These are phyloP conservation scores for Rhodamnia rubescens DNA, from an alignment of 345 rosid genomes.

Conservation along the genomic window DNA sequence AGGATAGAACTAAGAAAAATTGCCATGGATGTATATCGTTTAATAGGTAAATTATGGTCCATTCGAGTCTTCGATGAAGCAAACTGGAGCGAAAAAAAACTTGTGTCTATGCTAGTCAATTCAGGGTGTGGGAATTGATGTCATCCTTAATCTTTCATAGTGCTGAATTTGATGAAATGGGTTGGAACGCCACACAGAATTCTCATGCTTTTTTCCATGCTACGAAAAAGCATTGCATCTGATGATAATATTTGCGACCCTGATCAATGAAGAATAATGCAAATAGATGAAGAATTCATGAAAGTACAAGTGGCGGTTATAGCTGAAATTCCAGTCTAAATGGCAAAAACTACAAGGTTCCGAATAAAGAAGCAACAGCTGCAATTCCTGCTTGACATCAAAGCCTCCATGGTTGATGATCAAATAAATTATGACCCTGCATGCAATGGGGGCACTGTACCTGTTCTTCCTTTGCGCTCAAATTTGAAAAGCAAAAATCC, in stretches of 20 bases:
- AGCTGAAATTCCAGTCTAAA: neutral
- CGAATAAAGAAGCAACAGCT: neutral
- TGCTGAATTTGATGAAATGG: neutral
- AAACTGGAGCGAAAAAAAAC: neutral
- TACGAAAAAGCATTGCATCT: neutral
- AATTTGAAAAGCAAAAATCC: neutral
- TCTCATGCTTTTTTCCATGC: neutral
- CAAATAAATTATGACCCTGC: neutral
- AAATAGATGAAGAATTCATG: neutral
- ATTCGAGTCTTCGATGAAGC: neutral
- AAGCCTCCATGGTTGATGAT: neutral
- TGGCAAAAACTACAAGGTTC: neutral
- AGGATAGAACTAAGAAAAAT: neutral
- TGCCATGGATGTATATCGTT: neutral
- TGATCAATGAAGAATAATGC: neutral
- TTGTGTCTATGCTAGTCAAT: neutral
- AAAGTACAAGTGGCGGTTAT: neutral
- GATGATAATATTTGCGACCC: neutral
- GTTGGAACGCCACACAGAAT: neutral
- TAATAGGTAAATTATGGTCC: neutral
- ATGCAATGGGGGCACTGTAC: neutral
- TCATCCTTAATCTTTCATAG: neutral
- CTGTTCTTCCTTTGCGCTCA: neutral
- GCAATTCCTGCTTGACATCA: neutral
- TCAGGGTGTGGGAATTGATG: neutral